Evolutionary conservation across 2,329 filamentous ascomycete species (phyloP), one percentile per base, ranked within the genome.

Genomic region (Hypomyces perniciosus): DNA sequence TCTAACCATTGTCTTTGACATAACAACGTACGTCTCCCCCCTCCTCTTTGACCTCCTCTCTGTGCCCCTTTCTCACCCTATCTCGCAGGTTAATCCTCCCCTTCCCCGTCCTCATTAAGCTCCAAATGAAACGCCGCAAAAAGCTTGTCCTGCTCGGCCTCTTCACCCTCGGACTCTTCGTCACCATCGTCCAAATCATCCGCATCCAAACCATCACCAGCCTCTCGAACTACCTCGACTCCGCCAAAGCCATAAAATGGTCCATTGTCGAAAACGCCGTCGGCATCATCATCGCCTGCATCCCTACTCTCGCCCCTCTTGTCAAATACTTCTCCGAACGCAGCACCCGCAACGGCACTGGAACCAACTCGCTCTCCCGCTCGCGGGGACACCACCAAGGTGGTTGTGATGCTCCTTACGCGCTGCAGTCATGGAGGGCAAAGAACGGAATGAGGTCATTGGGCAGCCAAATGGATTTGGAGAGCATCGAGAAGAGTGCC

Each of bases 141-240:
- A 75, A 76, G 60, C 41, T 69, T 3, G 66, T 73, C 3, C 63
- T 77, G 0, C 62, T 69, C 0, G 62, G 61, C 5, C 63, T 77
- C 29, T 78, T 78, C 57, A 65, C 67, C 3, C 65, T 79, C 27
- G 76, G 76, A n/a, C 61, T 73, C 46, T 78, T 79, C 62, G 70
- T 78, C 40, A 76, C 72, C 5, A 55, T 74, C 43, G 74, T 78
- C 50, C 75, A 78, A 56, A 70, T 76, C 50, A 68, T 79, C 53
- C 75, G 75, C 10, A 74, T 78, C 51, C 68, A 72, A 50, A 76
- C 72, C n/a, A 71, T 79, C 54, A 65, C 65, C 35, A 67, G 63
- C 10, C 67, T 77, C 3, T 55, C 60, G 31, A 72, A 71, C 57
- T 73, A 73, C 52, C 68, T 72, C 33, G 72, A 78, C 59, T 73